A percentile compares a stretch with the other conserved stretches of the same genome.
Evolutionary conservation across 2,329 filamentous ascomycete genomes (phyloP).

Genomic region (Trichoderma semiorbis): DNA sequence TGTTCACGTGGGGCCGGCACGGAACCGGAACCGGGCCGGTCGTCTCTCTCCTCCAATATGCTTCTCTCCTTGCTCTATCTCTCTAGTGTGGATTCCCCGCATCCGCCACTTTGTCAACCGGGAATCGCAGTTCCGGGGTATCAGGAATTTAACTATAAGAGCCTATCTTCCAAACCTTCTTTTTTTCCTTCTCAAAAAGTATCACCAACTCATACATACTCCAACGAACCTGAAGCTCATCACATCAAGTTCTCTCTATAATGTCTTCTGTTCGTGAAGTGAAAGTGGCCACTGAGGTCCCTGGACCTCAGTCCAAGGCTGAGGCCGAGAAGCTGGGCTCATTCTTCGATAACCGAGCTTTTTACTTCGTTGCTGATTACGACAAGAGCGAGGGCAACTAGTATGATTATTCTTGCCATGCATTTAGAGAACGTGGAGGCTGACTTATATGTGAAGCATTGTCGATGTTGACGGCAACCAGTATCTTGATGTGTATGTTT

Average conservation of each 20-base stretch:
- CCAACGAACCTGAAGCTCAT: neutral
- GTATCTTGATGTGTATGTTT: constrained; percentile 45
- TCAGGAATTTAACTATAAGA: constrained; percentile 46
- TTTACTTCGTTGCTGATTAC: constrained; percentile 53
- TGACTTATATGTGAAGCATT: constrained; percentile 30
- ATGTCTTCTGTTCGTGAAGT: constrained; percentile 35
- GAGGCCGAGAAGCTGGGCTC: constrained; percentile 41
- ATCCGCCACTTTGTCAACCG: constrained; percentile 9
- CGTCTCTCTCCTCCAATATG: neutral
- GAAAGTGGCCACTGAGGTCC: constrained; percentile 37
- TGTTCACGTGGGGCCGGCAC: constrained; percentile 4
- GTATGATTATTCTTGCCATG: constrained; percentile 20
- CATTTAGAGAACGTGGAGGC: neutral
- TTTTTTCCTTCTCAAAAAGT: neutral
- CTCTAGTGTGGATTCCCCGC: constrained; percentile 49
- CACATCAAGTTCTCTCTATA: neutral
- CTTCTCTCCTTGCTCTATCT: neutral
- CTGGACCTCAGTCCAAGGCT: constrained; percentile 39
- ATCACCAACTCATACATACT: neutral
- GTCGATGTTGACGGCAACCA: constrained; percentile 49
- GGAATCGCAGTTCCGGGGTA: constrained; percentile 65
- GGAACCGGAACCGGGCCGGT: constrained; percentile 13
- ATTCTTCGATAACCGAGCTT: constrained; percentile 50
- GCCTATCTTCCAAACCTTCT: neutral
- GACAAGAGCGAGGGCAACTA: constrained; percentile 52